Percentiles rank a stretch among this genome's conserved stretches.
phyloP scores from a whole-genome alignment of 805 yeast genomes.

The Wickerhamomyces hampshirensis region DNA sequence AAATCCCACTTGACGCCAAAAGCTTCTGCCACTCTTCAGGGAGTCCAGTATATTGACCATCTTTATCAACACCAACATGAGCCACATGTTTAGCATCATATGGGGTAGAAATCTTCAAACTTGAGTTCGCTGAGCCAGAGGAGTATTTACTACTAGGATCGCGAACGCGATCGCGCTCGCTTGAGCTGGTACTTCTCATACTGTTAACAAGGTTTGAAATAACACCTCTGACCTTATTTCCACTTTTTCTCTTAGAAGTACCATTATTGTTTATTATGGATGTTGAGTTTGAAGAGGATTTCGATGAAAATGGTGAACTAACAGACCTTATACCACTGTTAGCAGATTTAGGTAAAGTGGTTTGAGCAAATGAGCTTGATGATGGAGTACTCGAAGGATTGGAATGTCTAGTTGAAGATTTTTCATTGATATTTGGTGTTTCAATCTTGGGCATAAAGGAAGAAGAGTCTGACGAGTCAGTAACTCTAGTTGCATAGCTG shows the following conservation, averaged over 20 bases:
- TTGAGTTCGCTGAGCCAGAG: constrained; percentile 12
- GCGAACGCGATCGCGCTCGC: too few species aligned
- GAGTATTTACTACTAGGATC: constrained; percentile 12
- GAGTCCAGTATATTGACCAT: constrained; percentile 85
- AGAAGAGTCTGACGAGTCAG: constrained; percentile 9
- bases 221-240: constrained; percentile 54
- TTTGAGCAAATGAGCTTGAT: constrained; percentile 11
- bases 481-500: constrained; percentile 6
- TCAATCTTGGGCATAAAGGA: constrained; percentile 8
- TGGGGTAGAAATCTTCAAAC: constrained; percentile 76
- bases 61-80: constrained; percentile 86
- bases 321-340: constrained; percentile 18
- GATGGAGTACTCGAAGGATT: constrained; percentile 14
- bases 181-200: constrained; percentile 37
- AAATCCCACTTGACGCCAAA: constrained; percentile 79
- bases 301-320: constrained; percentile 21
- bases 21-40: constrained; percentile 91
- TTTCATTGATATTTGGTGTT: constrained; percentile 12
- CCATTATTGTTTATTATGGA: too few species aligned
- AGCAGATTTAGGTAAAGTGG: constrained; percentile 10
- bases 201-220: constrained; percentile 42
- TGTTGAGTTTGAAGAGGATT: constrained; percentile 2
- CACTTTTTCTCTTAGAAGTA: constrained; percentile 33
- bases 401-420: constrained; percentile 9
- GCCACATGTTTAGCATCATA: constrained; percentile 86